Evolutionary conservation across 805 yeast genomes (phyloP), one percentile per base, ranked within the genome.

Genomic region (Barnettozyma sp.): DNA sequence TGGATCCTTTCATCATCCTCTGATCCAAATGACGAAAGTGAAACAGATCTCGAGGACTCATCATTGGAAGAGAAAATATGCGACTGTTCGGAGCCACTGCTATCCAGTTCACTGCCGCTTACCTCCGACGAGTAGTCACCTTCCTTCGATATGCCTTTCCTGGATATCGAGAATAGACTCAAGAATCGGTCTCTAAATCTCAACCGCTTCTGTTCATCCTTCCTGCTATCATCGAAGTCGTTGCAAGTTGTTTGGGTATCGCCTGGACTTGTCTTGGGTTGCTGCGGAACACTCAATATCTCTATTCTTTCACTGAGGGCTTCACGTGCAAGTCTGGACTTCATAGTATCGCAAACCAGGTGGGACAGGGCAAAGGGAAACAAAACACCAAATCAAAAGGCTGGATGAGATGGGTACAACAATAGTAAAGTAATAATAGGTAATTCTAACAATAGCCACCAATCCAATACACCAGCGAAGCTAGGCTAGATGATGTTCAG

Each of bases 1-100:
- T 15, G 3, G 18, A 30, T 35, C 22, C 21, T 29, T 8, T 29
- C 34, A n/a, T 36, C 35, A 13, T 30, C 35, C 22, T 36, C 35
- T 12, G 22, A 23, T 2, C 19, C 33, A n/a, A 31, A 22, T 14
- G 34, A 31, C 15, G 27, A 22, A 15, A 18, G 11, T n/a, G 34
- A 31, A 21, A 22, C 27, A n/a, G 20, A 22, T 15, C 34, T 22
- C 16, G 34, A 31, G 6, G 14, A 19, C 9, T 15, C 20, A 27
- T 13, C n/a, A 31, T 13, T 14, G 4, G 7, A 11, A 15, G 34
- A 18, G 4, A 23, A 22, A n/a, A n/a, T n/a, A n/a, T n/a, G n/a
- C n/a, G n/a, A n/a, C n/a, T n/a, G n/a, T n/a, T n/a, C n/a, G n/a
- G n/a, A n/a, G n/a, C n/a, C n/a, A n/a, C n/a, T n/a, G n/a, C n/a